A percentile compares a stretch with the other conserved stretches of the same genome.
These are phyloP conservation scores for Phytophthora pinifolia DNA, from an alignment of 352 stramenopile species.

Conservation along the genomic window DNA sequence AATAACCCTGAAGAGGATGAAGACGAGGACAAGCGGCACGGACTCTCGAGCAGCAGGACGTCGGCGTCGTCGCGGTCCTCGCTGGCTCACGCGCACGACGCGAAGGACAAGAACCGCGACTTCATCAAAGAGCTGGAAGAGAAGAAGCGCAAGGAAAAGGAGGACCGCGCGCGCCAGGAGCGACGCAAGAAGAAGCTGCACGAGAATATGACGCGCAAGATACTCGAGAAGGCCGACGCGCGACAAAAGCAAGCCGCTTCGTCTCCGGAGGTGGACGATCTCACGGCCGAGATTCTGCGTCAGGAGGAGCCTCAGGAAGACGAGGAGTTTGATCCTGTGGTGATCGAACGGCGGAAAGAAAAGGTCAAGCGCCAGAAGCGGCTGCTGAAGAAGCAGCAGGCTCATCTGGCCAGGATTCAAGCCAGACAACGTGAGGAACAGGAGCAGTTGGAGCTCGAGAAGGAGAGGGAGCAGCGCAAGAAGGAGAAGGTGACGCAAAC, in stretches of 20 bases:
- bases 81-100: constrained; percentile 1
- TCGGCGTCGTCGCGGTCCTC: constrained; percentile 22
- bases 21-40: constrained; percentile 21
- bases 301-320: constrained; percentile 28
- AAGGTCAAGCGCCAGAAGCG: constrained; percentile 45
- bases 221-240: constrained; percentile 44
- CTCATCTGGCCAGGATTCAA: constrained; percentile 49
- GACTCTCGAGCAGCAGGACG: constrained; percentile 19
- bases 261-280: constrained; percentile 27
- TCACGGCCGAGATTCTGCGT: constrained; percentile 1
- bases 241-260: constrained; percentile 27
- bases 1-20: constrained; percentile 27
- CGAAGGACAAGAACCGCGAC: constrained; percentile 56
- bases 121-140: constrained; percentile 76
- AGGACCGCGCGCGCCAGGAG: constrained; percentile 45
- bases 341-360: constrained; percentile 29
- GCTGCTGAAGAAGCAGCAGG: constrained; percentile 63
- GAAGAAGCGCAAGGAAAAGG: constrained; percentile 68
- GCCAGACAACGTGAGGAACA: constrained; percentile 55
- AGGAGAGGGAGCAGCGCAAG: constrained; percentile 47
- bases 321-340: constrained; percentile 14
- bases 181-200: constrained; percentile 58
- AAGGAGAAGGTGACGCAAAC: constrained; percentile 59
- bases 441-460: constrained; percentile 49
- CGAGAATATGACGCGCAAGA: constrained; percentile 56